Percentiles rank a stretch among this genome's conserved stretches.
phyloP scores from a whole-genome alignment of 2,329 filamentous ascomycete species.

The Talaromyces sp. region DNA sequence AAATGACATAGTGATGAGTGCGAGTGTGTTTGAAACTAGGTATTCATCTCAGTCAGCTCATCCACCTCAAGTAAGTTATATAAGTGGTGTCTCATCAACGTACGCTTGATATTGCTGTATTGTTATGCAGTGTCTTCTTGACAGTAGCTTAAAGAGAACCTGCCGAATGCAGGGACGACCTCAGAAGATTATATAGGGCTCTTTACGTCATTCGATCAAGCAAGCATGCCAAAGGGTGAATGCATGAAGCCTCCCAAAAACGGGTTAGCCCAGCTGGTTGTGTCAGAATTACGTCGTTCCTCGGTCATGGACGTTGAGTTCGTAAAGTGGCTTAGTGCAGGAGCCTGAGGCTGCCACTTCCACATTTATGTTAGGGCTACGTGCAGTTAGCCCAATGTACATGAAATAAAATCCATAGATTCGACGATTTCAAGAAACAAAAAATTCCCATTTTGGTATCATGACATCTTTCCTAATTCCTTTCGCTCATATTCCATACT shows the following conservation, averaged over 20 bases:
- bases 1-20: conserved; percentile 7
- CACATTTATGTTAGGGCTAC: neutral
- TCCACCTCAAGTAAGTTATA: neutral
- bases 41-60: neutral
- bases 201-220: neutral
- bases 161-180: neutral
- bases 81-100: neutral
- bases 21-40: neutral
- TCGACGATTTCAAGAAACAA: too few relatives aligned
- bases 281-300: conserved; percentile 18
- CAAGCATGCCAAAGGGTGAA: neutral
- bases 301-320: neutral
- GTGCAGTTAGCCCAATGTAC: neutral
- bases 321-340: neutral
- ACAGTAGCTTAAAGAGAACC: neutral
- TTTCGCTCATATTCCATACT: neutral
- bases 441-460: neutral
- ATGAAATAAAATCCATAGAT: too few relatives aligned
- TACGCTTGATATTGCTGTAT: neutral
- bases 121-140: neutral
- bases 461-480: neutral
- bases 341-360: neutral
- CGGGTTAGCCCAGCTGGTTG: neutral
- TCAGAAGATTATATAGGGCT: neutral
- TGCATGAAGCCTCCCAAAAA: neutral